These are phyloP conservation scores for Pleurotus platypus DNA, from an alignment of 768 basidiomycete genomes.

Conservation along the genomic window DNA sequence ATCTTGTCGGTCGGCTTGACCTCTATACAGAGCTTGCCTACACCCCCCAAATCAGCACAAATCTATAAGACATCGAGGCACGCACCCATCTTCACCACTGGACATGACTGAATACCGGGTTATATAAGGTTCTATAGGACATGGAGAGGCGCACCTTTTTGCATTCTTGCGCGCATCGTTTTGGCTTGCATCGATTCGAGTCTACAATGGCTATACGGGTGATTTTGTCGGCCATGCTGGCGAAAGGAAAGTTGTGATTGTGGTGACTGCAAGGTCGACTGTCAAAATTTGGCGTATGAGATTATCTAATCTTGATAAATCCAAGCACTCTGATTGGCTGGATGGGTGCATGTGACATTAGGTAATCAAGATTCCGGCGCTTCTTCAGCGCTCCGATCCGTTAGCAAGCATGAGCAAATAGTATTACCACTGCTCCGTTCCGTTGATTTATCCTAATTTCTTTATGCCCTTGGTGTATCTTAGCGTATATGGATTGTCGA, in stretches of 20 bases:
- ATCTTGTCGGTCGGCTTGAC: conserved; percentile 96
- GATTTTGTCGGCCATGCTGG: conserved; percentile 84
- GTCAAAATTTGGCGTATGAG: not conserved
- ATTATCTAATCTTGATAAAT: conserved; percentile 6
- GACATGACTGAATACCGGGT: conserved; percentile 65
- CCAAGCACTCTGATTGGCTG: conserved; percentile 8
- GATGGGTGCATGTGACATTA: too few relatives aligned
- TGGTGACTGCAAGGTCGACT: not conserved
- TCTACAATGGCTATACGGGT: conserved; percentile 97
- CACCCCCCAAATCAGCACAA: conserved; percentile 1
- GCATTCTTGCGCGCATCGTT: conserved; percentile 96
- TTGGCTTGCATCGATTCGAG: conserved; percentile 91
- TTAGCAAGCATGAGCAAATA: too few relatives aligned
- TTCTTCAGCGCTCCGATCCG: too few relatives aligned
- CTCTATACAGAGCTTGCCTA: conserved; percentile 97
- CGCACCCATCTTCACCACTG: conserved; percentile 95
- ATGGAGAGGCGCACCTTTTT: conserved; percentile 66
- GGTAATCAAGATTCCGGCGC: too few relatives aligned
- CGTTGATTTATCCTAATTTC: too few relatives aligned
- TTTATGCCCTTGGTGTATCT: too few relatives aligned
- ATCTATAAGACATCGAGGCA: not conserved
- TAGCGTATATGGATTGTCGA: too few relatives aligned
- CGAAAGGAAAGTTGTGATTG: conserved; percentile 14
- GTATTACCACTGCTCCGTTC: too few relatives aligned
- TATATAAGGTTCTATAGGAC: not conserved